A percentile compares a stretch with the other conserved stretches of the same genome.
Evolutionary conservation across 129 eudicot genomes (phyloP).

Genomic region (Chrysanthemum lavandulifolium): DNA sequence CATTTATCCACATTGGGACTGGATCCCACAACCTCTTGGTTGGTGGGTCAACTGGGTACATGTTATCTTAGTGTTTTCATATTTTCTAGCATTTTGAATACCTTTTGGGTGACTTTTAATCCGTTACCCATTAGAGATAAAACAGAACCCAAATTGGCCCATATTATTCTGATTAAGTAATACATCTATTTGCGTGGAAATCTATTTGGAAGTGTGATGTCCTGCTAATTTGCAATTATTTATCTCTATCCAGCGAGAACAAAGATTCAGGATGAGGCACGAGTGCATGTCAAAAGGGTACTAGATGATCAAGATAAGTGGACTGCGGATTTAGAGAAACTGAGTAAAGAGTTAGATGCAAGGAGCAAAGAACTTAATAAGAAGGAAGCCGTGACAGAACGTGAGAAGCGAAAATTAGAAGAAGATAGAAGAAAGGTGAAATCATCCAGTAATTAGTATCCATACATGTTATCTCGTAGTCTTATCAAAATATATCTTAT

Average conservation of each 20-base stretch:
- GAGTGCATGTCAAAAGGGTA: conserved; percentile 58
- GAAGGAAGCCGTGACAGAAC: conserved; percentile 77
- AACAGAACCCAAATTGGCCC: too few relatives aligned
- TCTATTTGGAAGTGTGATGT: not conserved
- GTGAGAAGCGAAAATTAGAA: conserved; percentile 68
- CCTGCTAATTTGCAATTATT: conserved; percentile 16
- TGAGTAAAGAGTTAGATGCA: conserved; percentile 50
- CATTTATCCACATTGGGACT: not conserved
- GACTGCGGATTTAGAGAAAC: conserved; percentile 53
- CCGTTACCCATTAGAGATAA: too few relatives aligned
- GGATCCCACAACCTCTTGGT: too few relatives aligned
- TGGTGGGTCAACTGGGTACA: too few relatives aligned
- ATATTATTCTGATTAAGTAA: too few relatives aligned
- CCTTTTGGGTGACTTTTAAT: too few relatives aligned
- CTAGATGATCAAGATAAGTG: conserved; percentile 70
- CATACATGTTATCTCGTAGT: not conserved
- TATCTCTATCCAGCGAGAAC: conserved; percentile 48
- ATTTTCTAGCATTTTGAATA: too few relatives aligned
- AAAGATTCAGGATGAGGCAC: conserved; percentile 65
- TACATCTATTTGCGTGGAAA: not conserved
- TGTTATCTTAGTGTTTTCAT: too few relatives aligned
- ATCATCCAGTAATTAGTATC: not conserved
- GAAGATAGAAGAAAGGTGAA: conserved; percentile 77
- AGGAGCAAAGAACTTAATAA: conserved; percentile 74
- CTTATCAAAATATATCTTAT: too few relatives aligned